Evolutionary conservation across 805 yeast genomes (phyloP), one percentile per base, ranked within the genome.

Genomic region (Diddensiella transvaalensis): DNA sequence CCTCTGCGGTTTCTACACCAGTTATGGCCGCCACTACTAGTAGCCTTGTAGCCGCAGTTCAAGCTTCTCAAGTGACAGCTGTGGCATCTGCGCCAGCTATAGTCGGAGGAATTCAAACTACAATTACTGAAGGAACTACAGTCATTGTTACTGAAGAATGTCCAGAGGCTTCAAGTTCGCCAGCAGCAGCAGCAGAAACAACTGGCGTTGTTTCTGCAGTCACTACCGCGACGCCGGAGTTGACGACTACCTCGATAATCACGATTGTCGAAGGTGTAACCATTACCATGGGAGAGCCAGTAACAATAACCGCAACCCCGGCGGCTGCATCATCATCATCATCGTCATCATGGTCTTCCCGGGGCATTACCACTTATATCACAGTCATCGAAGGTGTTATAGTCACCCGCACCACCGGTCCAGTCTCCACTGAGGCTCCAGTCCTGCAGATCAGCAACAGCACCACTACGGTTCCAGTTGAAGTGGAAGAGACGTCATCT

Each of bases 1-100:
- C 50, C 21, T 15, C 47, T 15, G 8, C 51, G 15, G n/a, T 46
- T 6, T n/a, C 37, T 22, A 40, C 30, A 6, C 22, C 45, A 29
- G 46, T 41, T 41, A 15, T 11, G 4, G 33, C 46, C 4, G 8
- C 8, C 15, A 23, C 30, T 8, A 22, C 46, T 6, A 21, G 40
- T 42, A n/a, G n/a, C n/a, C n/a, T 22, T n/a, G 18, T 42, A 11
- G 40, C 50, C 29, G 11, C 44, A 42, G 4, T 44, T 19, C 23
- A 22, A 22, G 22, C 44, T 23, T 17, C 52, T 38, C 22, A 10
- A 11, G 15, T 26, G 13, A n/a, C 41, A 6, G 30, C 48, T 5
- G 22, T 13, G 15, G n/a, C n/a, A n/a, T n/a, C n/a, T n/a, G n/a
- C n/a, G n/a, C n/a, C n/a, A n/a, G 22, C 23, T 19, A 36, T 22